phyloP scores from a whole-genome alignment of 179 eudicot genomes.

The Nepenthes alata region DNA sequence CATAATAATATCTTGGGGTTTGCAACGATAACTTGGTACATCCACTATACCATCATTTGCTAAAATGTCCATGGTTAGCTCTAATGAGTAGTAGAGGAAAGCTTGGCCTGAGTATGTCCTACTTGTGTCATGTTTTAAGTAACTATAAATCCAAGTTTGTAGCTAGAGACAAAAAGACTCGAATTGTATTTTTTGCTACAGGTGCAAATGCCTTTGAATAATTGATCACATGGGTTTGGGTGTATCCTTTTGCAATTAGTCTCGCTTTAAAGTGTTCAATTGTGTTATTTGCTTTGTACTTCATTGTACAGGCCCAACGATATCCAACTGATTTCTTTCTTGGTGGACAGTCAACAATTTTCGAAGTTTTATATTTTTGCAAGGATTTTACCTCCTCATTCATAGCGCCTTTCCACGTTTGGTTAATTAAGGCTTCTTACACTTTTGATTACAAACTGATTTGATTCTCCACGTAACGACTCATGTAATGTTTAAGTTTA shows the following conservation, averaged over 20 bases:
- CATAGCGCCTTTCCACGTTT: neutral
- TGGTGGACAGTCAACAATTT: neutral
- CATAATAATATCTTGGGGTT: neutral
- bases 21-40: conserved; percentile 6
- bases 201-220: conserved; percentile 5
- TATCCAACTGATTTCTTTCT: conserved; percentile 2
- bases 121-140: too few species aligned
- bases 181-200: conserved; percentile 4
- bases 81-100: too few species aligned
- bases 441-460: neutral
- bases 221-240: conserved; percentile 5
- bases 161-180: conserved; percentile 1
- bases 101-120: too few species aligned
- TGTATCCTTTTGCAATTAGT: conserved; percentile 2
- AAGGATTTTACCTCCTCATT: conserved; percentile 4
- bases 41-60: neutral
- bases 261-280: neutral
- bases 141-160: neutral
- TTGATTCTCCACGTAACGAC: neutral
- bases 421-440: neutral
- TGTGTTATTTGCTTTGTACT: neutral
- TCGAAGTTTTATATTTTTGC: neutral
- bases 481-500: conserved; percentile 1
- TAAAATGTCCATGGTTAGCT: too few species aligned
- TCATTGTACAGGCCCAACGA: neutral